Evolutionary conservation across 192 early-diverging fungal genomes (phyloP).

Genomic region (Linnemannia elongata): DNA sequence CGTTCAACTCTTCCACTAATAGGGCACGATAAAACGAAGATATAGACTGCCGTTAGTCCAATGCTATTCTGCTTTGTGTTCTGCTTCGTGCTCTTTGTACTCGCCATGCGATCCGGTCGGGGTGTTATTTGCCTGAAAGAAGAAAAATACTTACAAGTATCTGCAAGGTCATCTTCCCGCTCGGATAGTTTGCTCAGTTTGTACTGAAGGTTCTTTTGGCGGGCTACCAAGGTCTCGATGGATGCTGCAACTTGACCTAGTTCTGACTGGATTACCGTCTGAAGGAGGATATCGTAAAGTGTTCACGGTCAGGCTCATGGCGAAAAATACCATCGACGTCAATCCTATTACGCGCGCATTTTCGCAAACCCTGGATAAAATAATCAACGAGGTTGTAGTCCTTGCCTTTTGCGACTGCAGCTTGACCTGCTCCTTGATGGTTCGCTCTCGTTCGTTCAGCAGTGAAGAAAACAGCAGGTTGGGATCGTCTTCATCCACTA

Average conservation of each 20-base stretch:
- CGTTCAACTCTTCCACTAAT: constrained; percentile 63
- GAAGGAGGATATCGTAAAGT: neutral
- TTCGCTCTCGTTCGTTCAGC: constrained; percentile 64
- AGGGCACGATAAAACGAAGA: neutral
- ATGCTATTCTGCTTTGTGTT: neutral
- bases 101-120: constrained; percentile 3
- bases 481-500: constrained; percentile 51
- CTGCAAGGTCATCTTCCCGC: constrained; percentile 60
- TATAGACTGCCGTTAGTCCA: neutral
- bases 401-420: constrained; percentile 65
- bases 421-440: constrained; percentile 65
- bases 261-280: constrained; percentile 61
- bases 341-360: neutral
- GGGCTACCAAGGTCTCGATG: constrained; percentile 60
- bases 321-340: neutral
- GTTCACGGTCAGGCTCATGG: neutral
- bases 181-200: constrained; percentile 60
- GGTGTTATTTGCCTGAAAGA: neutral
- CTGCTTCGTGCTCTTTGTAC: constrained; percentile 1
- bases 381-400: neutral
- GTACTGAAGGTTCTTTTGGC: constrained; percentile 56
- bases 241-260: constrained; percentile 62
- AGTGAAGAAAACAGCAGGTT: constrained; percentile 59
- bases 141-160: constrained; percentile 47
- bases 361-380: neutral